Evolutionary conservation across 192 early-diverging fungal species (phyloP).

Genomic region (Podila verticillata): DNA sequence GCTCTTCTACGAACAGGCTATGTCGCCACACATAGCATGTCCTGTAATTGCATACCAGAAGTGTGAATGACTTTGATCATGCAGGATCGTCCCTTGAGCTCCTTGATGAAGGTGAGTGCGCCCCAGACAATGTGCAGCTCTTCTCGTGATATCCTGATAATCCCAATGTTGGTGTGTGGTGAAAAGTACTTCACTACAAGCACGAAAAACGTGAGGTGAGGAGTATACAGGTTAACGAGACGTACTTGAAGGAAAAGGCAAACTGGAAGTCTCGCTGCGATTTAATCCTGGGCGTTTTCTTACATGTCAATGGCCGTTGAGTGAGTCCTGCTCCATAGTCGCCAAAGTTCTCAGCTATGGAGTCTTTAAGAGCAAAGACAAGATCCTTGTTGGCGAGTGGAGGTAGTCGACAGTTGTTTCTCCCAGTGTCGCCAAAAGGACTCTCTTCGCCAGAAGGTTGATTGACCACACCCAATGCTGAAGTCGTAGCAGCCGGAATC

Average conservation of each 20-base stretch:
- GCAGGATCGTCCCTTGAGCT: slow-evolving; percentile 51
- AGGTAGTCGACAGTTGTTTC: slow-evolving; percentile 41
- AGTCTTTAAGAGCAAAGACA: slow-evolving; percentile 43
- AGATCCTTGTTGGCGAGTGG: slow-evolving; percentile 41
- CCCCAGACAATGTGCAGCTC: slow-evolving; percentile 54
- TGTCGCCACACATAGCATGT: neutral
- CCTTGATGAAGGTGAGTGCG: slow-evolving; percentile 57
- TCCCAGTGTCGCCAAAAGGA: slow-evolving; percentile 47
- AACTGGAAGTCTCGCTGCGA: neutral
- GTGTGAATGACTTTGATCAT: slow-evolving; percentile 54
- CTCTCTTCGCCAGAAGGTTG: neutral
- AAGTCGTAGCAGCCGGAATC: slow-evolving; percentile 10
- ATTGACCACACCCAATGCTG: slow-evolving; percentile 2
- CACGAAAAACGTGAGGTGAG: neutral
- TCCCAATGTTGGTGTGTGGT: slow-evolving; percentile 55
- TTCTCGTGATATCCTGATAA: slow-evolving; percentile 57
- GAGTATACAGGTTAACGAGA: neutral
- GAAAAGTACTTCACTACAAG: slow-evolving; percentile 62
- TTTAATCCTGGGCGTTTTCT: neutral
- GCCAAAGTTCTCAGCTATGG: slow-evolving; percentile 58
- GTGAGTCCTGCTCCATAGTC: slow-evolving; percentile 55
- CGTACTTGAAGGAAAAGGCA: neutral
- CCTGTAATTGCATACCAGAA: slow-evolving; percentile 42
- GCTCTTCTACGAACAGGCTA: too few relatives aligned
- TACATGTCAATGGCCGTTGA: slow-evolving; percentile 49